Conservation (phyloP, 2,329 filamentous ascomycete species). For the Colletotrichum tropicicola region DNA sequence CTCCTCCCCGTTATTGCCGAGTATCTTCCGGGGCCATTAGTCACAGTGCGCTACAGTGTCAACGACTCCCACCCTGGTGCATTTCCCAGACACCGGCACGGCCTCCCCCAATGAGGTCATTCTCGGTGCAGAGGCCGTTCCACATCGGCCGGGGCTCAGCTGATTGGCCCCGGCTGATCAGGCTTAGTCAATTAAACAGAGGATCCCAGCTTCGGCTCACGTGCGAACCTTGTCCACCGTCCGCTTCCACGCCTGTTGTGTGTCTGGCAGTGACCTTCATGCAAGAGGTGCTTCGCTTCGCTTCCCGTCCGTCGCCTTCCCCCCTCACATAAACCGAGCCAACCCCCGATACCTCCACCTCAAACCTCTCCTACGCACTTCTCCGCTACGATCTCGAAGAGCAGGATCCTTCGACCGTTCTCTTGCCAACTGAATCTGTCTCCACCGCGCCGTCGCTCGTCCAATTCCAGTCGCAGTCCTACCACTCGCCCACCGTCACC, state of each 20-base stretch:
- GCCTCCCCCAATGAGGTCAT: constrained; percentile 21
- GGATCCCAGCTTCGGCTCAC: constrained; percentile 16
- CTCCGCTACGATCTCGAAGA: not conserved
- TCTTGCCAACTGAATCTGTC: not conserved
- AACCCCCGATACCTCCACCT: constrained; percentile 6
- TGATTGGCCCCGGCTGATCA: not conserved
- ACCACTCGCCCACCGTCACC: constrained; percentile 1
- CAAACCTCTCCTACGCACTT: not conserved
- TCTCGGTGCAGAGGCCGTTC: not conserved
- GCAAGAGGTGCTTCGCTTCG: constrained; percentile 7
- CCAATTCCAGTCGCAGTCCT: not conserved
- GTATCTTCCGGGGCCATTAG: constrained; percentile 4
- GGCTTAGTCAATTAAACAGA: constrained; percentile 1
- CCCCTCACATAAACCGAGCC: constrained; percentile 17
- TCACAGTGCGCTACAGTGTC: too few species aligned
- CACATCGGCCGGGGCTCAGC: not conserved
- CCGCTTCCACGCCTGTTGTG: not conserved
- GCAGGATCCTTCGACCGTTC: not conserved
- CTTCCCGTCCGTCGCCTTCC: constrained; percentile 4
- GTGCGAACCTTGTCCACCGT: constrained; percentile 28
- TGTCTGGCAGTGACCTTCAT: constrained; percentile 16
- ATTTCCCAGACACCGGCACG: too few species aligned
- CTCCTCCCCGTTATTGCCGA: constrained; percentile 10
- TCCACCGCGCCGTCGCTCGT: not conserved
- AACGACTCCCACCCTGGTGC: too few species aligned